phyloP scores from a whole-genome alignment of 148 eudicot species.

The Amaranthus palmeri region DNA sequence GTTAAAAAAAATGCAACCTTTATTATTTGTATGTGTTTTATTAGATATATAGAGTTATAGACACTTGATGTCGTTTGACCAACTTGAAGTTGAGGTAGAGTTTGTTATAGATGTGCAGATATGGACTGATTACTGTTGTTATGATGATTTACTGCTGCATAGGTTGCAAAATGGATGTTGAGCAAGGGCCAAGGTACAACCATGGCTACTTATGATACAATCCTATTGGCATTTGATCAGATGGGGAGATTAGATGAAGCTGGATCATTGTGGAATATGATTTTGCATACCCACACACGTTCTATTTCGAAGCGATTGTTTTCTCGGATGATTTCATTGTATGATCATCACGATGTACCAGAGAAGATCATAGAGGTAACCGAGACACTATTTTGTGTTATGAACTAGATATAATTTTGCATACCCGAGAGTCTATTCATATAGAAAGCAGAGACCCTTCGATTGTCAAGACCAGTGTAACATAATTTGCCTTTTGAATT shows the following conservation, averaged over 20 bases:
- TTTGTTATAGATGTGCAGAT: not conserved
- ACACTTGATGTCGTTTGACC: not conserved
- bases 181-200: slow-evolving; percentile 98
- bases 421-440: no score
- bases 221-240: slow-evolving; percentile 73
- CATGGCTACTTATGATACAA: slow-evolving; percentile 77
- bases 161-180: slow-evolving; percentile 97
- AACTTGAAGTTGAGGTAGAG: not conserved
- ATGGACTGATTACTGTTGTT: slow-evolving; percentile 5
- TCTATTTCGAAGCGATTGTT: slow-evolving; percentile 73
- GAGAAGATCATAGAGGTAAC: slow-evolving; percentile 79
- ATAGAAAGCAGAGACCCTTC: no score
- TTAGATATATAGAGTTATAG: no score
- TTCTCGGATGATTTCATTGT: slow-evolving; percentile 78
- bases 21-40: no score
- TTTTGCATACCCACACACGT: slow-evolving; percentile 71
- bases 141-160: slow-evolving; percentile 9
- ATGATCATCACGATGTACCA: slow-evolving; percentile 66
- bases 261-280: slow-evolving; percentile 85
- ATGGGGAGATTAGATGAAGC: slow-evolving; percentile 77
- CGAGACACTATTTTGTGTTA: not conserved
- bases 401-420: not conserved
- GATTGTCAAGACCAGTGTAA: no score
- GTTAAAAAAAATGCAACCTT: no score
- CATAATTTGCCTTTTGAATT: no score